These are phyloP conservation scores for Vigna unguiculata DNA, from an alignment of 306 rosid species.

Conservation along the genomic window DNA sequence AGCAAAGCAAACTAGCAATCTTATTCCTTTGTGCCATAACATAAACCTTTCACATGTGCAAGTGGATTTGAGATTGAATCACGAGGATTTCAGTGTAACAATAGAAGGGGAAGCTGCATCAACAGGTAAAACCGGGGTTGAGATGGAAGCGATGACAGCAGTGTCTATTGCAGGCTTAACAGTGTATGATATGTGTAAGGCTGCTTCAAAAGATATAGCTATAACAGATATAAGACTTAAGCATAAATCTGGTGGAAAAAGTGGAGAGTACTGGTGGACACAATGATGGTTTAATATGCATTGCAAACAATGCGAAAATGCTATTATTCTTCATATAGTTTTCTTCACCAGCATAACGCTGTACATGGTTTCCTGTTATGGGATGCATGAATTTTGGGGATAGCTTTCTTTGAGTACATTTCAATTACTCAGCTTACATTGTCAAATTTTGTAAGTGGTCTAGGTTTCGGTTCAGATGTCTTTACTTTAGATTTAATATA, in stretches of 20 bases:
- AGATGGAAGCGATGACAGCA: slow-evolving; percentile 96
- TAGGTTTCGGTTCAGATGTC: too few species aligned
- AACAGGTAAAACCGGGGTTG: slow-evolving; percentile 72
- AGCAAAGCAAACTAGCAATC: slow-evolving; percentile 83
- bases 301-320: slow-evolving; percentile 5
- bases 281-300: slow-evolving; percentile 41
- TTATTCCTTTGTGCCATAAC: slow-evolving; percentile 88
- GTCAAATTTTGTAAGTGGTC: neutral
- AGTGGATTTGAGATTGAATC: slow-evolving; percentile 70
- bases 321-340: neutral
- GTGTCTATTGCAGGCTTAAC: slow-evolving; percentile 81
- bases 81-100: slow-evolving; percentile 64
- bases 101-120: slow-evolving; percentile 84
- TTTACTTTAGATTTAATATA: too few species aligned
- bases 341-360: neutral
- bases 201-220: slow-evolving; percentile 77
- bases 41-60: slow-evolving; percentile 70
- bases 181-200: slow-evolving; percentile 94
- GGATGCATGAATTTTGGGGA: slow-evolving; percentile 5
- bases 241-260: slow-evolving; percentile 88
- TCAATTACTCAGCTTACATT: slow-evolving; percentile 1
- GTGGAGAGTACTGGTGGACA: slow-evolving; percentile 78
- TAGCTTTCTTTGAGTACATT: neutral
- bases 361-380: neutral
- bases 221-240: slow-evolving; percentile 72